Evolutionary conservation across 164 flowering plant species (phyloP).

Genomic region (Aristolochia californica): DNA sequence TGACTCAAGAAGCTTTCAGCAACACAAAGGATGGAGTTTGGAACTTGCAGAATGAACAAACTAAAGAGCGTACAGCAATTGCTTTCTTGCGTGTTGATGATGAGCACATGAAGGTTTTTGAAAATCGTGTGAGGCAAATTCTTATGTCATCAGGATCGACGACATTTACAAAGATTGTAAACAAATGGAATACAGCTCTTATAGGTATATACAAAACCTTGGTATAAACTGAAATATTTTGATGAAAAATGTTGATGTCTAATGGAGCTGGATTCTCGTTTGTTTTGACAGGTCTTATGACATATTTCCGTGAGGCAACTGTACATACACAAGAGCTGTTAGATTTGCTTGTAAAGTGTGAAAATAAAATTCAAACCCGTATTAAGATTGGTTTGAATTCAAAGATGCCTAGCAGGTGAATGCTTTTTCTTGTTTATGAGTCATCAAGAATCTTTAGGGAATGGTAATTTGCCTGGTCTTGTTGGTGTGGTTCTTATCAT

Average conservation of each 20-base stretch:
- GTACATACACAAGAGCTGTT: slow-evolving; percentile 97
- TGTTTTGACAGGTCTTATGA: slow-evolving; percentile 70
- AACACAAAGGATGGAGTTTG: slow-evolving; percentile 96
- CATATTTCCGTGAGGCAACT: slow-evolving; percentile 98
- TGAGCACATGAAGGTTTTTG: slow-evolving; percentile 98
- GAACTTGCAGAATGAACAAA: slow-evolving; percentile 98
- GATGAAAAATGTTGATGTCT: background rate
- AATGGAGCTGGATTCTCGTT: background rate
- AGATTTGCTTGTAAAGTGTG: slow-evolving; percentile 97
- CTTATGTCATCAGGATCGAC: slow-evolving; percentile 99
- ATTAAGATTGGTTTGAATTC: slow-evolving; percentile 97
- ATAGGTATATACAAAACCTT: slow-evolving; percentile 40
- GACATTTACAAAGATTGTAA: slow-evolving; percentile 95
- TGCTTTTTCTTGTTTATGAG: background rate
- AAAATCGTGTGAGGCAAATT: slow-evolving; percentile 98
- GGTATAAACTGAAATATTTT: background rate
- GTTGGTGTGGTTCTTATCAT: background rate
- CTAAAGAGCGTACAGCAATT: slow-evolving; percentile 93
- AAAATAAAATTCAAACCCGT: slow-evolving; percentile 95
- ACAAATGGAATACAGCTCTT: slow-evolving; percentile 98
- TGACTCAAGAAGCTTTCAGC: slow-evolving; percentile 98
- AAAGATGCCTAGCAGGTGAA: slow-evolving; percentile 98
- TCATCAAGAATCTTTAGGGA: too few species aligned
- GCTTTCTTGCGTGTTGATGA: slow-evolving; percentile 98
- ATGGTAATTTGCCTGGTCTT: background rate